A percentile compares a stretch with the other conserved stretches of the same genome.
Conservation (phyloP, 129 eudicot species). For the Pseudognaphalium luteoalbum region DNA sequence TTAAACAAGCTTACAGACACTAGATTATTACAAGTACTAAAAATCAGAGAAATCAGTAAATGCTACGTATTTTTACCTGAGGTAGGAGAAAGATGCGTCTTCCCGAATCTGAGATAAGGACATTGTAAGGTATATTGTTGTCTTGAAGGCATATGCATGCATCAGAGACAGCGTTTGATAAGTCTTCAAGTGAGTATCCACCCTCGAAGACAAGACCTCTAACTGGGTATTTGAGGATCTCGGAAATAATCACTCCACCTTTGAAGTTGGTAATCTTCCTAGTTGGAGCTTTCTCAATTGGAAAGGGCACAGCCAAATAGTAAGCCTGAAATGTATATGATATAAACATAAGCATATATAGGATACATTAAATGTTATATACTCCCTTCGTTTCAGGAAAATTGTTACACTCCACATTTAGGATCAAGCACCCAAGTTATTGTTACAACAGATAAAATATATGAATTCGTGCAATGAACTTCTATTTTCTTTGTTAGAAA, state of each 20-base stretch:
- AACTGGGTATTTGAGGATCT: slow-evolving; percentile 75
- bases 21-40: too few species aligned
- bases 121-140: slow-evolving; percentile 89
- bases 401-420: background rate
- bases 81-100: slow-evolving; percentile 84
- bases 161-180: slow-evolving; percentile 73
- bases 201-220: slow-evolving; percentile 93
- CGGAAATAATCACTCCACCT: slow-evolving; percentile 65
- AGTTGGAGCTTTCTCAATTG: slow-evolving; percentile 86
- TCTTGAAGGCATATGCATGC: slow-evolving; percentile 93
- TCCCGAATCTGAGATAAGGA: slow-evolving; percentile 85
- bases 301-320: slow-evolving; percentile 76
- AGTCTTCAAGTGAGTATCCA: slow-evolving; percentile 58
- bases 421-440: background rate
- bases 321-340: slow-evolving; percentile 58
- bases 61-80: slow-evolving; percentile 53
- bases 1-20: background rate
- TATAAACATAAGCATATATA: slow-evolving; percentile 12
- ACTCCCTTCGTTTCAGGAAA: background rate
- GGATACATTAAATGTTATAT: slow-evolving; percentile 7
- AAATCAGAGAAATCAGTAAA: background rate
- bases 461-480: background rate
- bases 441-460: background rate
- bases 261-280: slow-evolving; percentile 55
- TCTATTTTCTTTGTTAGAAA: background rate